Percentiles rank a stretch among this genome's conserved stretches.
phyloP scores from a whole-genome alignment of 495 filamentous ascomycete genomes.

The Pseudotulostoma volvatum region DNA sequence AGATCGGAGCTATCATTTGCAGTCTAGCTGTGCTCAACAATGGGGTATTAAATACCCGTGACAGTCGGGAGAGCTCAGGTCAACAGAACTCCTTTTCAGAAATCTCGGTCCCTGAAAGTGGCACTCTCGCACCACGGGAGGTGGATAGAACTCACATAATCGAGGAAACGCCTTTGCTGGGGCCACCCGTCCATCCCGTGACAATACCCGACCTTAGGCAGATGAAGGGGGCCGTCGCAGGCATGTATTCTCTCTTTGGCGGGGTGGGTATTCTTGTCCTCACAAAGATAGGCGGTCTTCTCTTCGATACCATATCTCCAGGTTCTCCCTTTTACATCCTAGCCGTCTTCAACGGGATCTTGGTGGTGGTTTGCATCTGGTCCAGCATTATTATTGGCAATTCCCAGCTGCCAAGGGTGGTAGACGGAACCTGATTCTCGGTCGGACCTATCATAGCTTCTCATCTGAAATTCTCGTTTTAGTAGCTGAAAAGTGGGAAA shows the following conservation, averaged over 20 bases:
- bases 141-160: too few species aligned
- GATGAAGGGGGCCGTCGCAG: conserved; percentile 84
- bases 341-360: conserved; percentile 63
- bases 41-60: conserved; percentile 43
- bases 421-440: too few species aligned
- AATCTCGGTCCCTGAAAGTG: background rate
- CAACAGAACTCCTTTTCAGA: background rate
- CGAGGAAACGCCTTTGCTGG: conserved; percentile 22
- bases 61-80: conserved; percentile 11
- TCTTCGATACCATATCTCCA: conserved; percentile 55
- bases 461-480: too few species aligned
- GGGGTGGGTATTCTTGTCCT: conserved; percentile 82
- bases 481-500: too few species aligned
- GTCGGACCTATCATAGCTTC: too few species aligned
- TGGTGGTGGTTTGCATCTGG: conserved; percentile 42
- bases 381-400: too few species aligned
- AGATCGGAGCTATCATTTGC: conserved; percentile 92
- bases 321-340: conserved; percentile 86
- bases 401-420: too few species aligned
- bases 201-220: conserved; percentile 16
- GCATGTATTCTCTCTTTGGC: conserved; percentile 79
- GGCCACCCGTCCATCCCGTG: conserved; percentile 1
- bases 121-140: conserved; percentile 5
- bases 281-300: conserved; percentile 76
- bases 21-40: conserved; percentile 70